phyloP scores from a whole-genome alignment of 2,329 filamentous ascomycete genomes.

The Colletotrichum caudatum region DNA sequence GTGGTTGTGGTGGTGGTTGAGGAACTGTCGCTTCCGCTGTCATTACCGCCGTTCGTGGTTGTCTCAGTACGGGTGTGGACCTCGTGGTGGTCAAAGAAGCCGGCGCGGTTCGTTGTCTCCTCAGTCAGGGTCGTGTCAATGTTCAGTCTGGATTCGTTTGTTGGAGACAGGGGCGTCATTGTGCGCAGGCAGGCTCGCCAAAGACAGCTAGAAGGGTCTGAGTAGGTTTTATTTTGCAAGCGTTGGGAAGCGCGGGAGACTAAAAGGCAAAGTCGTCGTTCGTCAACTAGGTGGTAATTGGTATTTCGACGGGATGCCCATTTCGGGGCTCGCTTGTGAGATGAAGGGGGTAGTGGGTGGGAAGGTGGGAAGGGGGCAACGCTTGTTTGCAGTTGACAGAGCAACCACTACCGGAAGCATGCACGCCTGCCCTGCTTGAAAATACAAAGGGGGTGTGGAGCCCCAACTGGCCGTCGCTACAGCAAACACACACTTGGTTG shows the following conservation, averaged over 20 bases:
- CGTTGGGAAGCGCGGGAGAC: constrained; percentile 17
- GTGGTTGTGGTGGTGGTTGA: constrained; percentile 37
- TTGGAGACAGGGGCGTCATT: constrained; percentile 58
- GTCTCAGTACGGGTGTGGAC: constrained; percentile 47
- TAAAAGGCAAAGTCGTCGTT: constrained; percentile 4
- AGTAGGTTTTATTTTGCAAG: constrained; percentile 11
- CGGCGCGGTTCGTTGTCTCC: constrained; percentile 47
- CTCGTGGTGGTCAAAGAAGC: constrained; percentile 52
- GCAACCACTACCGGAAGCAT: constrained; percentile 35
- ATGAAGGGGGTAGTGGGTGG: constrained; percentile 37
- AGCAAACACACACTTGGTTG: constrained; percentile 13
- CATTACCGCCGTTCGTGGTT: constrained; percentile 39
- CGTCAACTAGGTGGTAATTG: constrained; percentile 29
- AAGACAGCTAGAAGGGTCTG: constrained; percentile 1
- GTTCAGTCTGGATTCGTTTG: constrained; percentile 55
- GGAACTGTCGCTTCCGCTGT: constrained; percentile 40
- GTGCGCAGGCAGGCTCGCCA: constrained; percentile 33
- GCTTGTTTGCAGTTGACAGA: constrained; percentile 41
- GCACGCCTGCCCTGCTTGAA: constrained; percentile 6
- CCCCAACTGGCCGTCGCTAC: constrained; percentile 31
- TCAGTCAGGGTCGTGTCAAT: constrained; percentile 33
- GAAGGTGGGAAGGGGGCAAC: constrained; percentile 31
- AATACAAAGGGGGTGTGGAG: constrained; percentile 38
- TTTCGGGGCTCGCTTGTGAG: constrained; percentile 42
- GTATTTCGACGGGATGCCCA: constrained; percentile 38